Evolutionary conservation across 148 eudicot genomes (phyloP).

Genomic region (Chenopodium quinoa): DNA sequence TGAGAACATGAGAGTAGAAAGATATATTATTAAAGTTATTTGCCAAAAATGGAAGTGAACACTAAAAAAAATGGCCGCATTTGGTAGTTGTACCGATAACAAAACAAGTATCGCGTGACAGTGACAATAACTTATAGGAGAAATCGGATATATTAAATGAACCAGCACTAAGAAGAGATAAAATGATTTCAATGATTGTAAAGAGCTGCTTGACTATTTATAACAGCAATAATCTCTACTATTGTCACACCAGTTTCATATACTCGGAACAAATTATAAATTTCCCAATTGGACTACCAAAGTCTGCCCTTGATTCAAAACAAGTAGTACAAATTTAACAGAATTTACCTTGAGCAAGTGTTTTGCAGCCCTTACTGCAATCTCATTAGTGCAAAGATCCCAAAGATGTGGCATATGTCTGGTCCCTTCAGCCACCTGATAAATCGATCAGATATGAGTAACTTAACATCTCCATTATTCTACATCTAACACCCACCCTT

Average conservation of each 20-base stretch:
- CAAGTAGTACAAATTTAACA: not conserved
- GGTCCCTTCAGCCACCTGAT: constrained; percentile 90
- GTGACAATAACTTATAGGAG: not conserved
- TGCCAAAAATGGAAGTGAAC: no score
- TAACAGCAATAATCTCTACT: no score
- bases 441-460: constrained; percentile 15
- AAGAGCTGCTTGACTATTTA: no score
- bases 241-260: no score
- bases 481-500: not conserved
- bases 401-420: constrained; percentile 87
- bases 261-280: no score
- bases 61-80: no score
- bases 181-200: no score
- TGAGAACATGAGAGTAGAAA: no score
- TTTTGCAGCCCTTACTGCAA: constrained; percentile 85
- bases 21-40: no score
- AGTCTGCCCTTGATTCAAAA: not conserved
- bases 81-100: no score
- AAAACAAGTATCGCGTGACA: no score
- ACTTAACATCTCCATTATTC: not conserved
- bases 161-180: not conserved
- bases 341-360: constrained; percentile 81
- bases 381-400: constrained; percentile 89
- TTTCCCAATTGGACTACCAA: not conserved
- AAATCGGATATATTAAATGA: not conserved